Evolutionary conservation across 345 rosid species (phyloP).

Genomic region (Leavenworthia alabamica): DNA sequence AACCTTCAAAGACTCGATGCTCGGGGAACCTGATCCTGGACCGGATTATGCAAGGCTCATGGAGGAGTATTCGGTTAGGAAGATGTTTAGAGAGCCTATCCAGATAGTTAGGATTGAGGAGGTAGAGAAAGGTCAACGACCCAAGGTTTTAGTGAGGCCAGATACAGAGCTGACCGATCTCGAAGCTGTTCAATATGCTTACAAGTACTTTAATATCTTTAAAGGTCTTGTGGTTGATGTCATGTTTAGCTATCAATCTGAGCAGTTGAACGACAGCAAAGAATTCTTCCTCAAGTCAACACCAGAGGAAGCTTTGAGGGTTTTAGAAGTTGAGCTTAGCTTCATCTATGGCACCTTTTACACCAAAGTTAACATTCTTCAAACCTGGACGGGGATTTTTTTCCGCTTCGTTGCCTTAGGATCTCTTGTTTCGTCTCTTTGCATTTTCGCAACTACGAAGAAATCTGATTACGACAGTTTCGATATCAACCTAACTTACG

Average conservation of each 20-base stretch:
- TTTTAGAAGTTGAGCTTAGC: constrained; percentile 34
- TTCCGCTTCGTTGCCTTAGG: constrained; percentile 19
- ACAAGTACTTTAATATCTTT: constrained; percentile 25
- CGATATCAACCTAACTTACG: constrained; percentile 27
- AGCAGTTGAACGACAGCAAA: neutral
- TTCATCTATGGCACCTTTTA: constrained; percentile 37
- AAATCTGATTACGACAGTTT: constrained; percentile 22
- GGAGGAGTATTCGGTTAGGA: constrained; percentile 9
- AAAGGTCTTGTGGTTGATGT: constrained; percentile 36
- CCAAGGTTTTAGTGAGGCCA: neutral
- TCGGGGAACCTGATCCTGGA: constrained; percentile 10
- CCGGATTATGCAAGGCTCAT: neutral
- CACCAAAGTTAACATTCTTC: constrained; percentile 32
- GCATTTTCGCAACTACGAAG: constrained; percentile 2
- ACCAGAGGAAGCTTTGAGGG: constrained; percentile 15
- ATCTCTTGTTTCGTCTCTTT: constrained; percentile 28
- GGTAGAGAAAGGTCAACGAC: neutral
- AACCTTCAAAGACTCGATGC: constrained; percentile 18
- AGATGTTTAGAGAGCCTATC: neutral
- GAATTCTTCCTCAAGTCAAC: neutral
- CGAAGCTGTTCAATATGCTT: constrained; percentile 14
- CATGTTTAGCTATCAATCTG: constrained; percentile 6
- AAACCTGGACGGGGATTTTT: neutral
- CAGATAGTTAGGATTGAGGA: constrained; percentile 3
- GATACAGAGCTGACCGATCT: constrained; percentile 5